A percentile compares a stretch with the other conserved stretches of the same genome.
phyloP scores from a whole-genome alignment of 2,329 filamentous ascomycete species.

The Pseudogymnoascus sp. region DNA sequence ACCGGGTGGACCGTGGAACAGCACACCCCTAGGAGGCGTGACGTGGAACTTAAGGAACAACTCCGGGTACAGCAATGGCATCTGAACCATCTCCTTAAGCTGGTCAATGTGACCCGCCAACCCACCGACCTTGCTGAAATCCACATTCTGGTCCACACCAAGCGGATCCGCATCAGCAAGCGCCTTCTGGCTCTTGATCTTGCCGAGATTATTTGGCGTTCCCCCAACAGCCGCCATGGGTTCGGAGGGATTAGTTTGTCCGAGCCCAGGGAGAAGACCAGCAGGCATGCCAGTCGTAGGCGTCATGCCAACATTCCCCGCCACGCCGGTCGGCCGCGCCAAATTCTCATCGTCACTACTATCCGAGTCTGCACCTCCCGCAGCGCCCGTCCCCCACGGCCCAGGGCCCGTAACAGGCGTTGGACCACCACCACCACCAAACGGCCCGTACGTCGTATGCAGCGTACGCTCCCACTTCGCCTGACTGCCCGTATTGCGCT shows the following conservation, averaged over 20 bases:
- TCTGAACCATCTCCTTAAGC: slow-evolving; percentile 95
- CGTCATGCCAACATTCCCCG: slow-evolving; percentile 60
- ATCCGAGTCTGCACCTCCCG: slow-evolving; percentile 81
- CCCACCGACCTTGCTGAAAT: slow-evolving; percentile 90
- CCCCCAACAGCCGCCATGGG: slow-evolving; percentile 48
- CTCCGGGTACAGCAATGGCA: slow-evolving; percentile 90
- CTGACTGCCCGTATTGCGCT: slow-evolving; percentile 15
- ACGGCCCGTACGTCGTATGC: slow-evolving; percentile 86
- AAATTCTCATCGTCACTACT: slow-evolving; percentile 90
- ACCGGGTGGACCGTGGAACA: slow-evolving; percentile 95
- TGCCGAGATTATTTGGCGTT: slow-evolving; percentile 77
- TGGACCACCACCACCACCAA: slow-evolving; percentile 74
- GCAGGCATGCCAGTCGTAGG: slow-evolving; percentile 46
- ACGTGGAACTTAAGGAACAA: slow-evolving; percentile 88
- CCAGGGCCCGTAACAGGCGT: slow-evolving; percentile 46
- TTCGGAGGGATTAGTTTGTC: slow-evolving; percentile 50
- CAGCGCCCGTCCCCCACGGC: slow-evolving; percentile 65
- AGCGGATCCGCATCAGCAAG: slow-evolving; percentile 91
- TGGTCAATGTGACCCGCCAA: slow-evolving; percentile 91
- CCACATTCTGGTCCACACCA: slow-evolving; percentile 85
- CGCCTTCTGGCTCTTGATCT: slow-evolving; percentile 85
- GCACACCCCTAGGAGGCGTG: slow-evolving; percentile 84
- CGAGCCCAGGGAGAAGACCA: slow-evolving; percentile 43
- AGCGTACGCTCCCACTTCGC: slow-evolving; percentile 68
- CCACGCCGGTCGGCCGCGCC: slow-evolving; percentile 51